Conservation (phyloP, 2,329 filamentous ascomycete genomes). For the Diaporthe caulivora region DNA sequence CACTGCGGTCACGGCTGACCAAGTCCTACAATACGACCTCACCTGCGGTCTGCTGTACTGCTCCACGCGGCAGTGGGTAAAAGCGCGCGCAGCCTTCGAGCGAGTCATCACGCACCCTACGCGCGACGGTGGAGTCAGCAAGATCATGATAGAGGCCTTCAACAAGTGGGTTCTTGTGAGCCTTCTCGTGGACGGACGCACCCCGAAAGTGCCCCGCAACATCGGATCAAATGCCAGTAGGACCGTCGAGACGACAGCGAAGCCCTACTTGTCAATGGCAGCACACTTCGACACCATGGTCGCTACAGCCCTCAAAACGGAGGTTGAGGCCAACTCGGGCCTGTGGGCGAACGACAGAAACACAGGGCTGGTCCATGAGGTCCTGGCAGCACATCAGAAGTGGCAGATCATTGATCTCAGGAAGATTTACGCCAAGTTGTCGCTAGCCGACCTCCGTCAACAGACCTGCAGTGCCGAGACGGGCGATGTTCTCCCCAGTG, state of each 20-base stretch:
- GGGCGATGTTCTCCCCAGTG: slow-evolving; percentile 55
- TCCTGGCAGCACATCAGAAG: slow-evolving; percentile 78
- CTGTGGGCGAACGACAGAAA: slow-evolving; percentile 82
- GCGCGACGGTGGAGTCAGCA: slow-evolving; percentile 73
- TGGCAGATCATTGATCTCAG: slow-evolving; percentile 82
- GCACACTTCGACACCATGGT: slow-evolving; percentile 72
- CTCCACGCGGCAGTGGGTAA: slow-evolving; percentile 70
- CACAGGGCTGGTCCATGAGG: slow-evolving; percentile 75
- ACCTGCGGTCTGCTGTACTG: slow-evolving; percentile 75
- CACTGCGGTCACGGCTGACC: slow-evolving; percentile 60
- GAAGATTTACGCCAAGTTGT: slow-evolving; percentile 75
- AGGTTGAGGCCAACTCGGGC: slow-evolving; percentile 64
- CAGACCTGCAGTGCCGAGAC: slow-evolving; percentile 68
- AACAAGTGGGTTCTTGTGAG: slow-evolving; percentile 90
- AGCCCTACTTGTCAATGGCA: slow-evolving; percentile 78
- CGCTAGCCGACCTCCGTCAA: slow-evolving; percentile 64
- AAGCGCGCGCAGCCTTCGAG: slow-evolving; percentile 72
- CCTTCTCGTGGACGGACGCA: slow-evolving; percentile 77
- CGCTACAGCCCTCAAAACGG: slow-evolving; percentile 70
- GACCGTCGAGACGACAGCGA: slow-evolving; percentile 69
- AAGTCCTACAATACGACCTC: slow-evolving; percentile 77
- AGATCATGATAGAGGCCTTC: slow-evolving; percentile 88
- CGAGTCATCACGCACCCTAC: slow-evolving; percentile 76
- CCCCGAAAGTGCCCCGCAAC: slow-evolving; percentile 66
- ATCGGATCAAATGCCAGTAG: slow-evolving; percentile 66